Base-by-base conservation (phyloP, 1,139 yeast genomes). In the Yamadazyma atlantica region DNA sequence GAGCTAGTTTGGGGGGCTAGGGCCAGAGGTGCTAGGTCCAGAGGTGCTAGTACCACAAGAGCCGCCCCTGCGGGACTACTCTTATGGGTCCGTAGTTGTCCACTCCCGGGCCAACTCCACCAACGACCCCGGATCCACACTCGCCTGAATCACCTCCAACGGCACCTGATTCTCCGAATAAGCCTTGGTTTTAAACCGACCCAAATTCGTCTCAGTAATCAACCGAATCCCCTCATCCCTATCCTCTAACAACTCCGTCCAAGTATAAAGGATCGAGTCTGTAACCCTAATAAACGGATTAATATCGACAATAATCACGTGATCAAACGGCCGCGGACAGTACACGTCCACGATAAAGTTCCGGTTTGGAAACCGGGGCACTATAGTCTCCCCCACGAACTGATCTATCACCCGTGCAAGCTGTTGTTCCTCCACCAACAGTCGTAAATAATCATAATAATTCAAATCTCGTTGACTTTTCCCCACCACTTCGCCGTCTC, bases 161-260 rank as follows among this genome's bases (percentile, higher is more conserved):
- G 99, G 98, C 2, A 92, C 96, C 53, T 85, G 90, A 55, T 84
- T 88, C 53, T 90, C 96, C 3, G 95, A 79, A 55, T 86, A 92
- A 39, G 88, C 95, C 48, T 84, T 85, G 1, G 80, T 65, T 0
- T 87, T 83, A 63, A 89, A 87, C 23, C 92, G 69, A 0, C 86
- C 84, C 19, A 85, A 70, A 41, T 84, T 80, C 30, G 80, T 78
- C 48, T 78, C 75, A 2, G 80, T 73, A 10, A 92, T 82, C 10
- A 90, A 59, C 31, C 97, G 66, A n/a, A 90, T 57, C 10, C 62
- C 69, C 2, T 59, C 63, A 10, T 57, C 58, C 1, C 52, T 55
- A 10, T 58, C 58, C 4, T 39, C 36, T 35, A 70, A 46, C 2
- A 92, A 58, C 55, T 92, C 97, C 47, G 80, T 75, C 98, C 98